phyloP scores from a whole-genome alignment of 148 eudicot genomes.

The Vaccinium macrocarpon region DNA sequence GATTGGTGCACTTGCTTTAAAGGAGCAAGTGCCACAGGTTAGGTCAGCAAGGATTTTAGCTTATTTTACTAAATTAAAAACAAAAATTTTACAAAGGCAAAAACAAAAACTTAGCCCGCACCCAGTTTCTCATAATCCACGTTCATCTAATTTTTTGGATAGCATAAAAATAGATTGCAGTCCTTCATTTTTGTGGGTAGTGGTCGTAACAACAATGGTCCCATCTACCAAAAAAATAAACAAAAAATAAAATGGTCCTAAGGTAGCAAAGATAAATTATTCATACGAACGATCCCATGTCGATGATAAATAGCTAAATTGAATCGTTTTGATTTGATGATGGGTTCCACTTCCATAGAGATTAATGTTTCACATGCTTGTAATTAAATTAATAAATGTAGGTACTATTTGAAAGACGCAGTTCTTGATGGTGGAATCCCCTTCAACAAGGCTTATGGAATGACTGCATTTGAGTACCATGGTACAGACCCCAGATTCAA shows the following conservation, averaged over 20 bases:
- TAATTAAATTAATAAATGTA: not conserved
- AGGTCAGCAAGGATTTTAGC: no score
- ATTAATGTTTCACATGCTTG: not conserved
- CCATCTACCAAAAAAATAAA: no score
- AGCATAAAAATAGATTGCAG: not conserved
- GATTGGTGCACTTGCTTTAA: no score
- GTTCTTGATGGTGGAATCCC: constrained; percentile 89
- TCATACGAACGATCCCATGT: not conserved
- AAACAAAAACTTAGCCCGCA: not conserved
- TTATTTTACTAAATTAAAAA: no score
- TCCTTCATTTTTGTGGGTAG: not conserved
- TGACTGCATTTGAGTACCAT: constrained; percentile 84
- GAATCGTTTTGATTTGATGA: no score
- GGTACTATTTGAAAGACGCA: constrained; percentile 85
- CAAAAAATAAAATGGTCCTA: not conserved
- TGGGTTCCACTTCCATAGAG: no score
- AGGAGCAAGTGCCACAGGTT: no score
- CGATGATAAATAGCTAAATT: not conserved
- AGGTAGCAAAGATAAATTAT: not conserved
- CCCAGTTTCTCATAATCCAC: not conserved
- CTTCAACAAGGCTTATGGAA: constrained; percentile 88
- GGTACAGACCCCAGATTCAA: constrained; percentile 78
- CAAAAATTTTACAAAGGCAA: not conserved
- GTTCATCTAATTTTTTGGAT: not conserved
- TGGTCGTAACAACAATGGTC: not conserved